These are phyloP conservation scores for Pythium plurisporium DNA, from an alignment of 352 stramenopile species.

Conservation along the genomic window DNA sequence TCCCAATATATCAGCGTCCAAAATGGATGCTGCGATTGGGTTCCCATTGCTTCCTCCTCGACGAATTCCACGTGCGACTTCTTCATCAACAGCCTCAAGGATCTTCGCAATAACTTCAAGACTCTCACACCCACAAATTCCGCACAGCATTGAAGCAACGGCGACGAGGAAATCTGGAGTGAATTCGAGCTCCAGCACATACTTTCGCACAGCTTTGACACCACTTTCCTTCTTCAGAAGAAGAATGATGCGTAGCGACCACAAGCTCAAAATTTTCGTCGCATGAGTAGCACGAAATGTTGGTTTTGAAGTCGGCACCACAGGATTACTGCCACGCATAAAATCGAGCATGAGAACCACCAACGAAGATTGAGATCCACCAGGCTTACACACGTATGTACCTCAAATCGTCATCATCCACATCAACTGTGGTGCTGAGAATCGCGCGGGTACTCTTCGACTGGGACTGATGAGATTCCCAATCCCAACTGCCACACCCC, in stretches of 20 bases:
- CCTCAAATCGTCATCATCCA: conserved; percentile 16
- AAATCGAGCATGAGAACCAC: neutral
- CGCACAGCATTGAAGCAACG: conserved; percentile 51
- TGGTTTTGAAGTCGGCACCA: neutral
- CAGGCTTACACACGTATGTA: neutral
- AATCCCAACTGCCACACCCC: conserved; percentile 11
- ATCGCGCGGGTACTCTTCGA: neutral
- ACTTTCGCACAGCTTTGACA: conserved; percentile 47
- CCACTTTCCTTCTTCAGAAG: conserved; percentile 76
- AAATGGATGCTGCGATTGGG: conserved; percentile 32
- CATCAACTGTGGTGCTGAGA: neutral
- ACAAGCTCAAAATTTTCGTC: conserved; percentile 31
- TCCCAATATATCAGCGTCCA: conserved; percentile 48
- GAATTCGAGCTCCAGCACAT: conserved; percentile 41
- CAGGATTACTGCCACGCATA: neutral
- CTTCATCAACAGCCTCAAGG: conserved; percentile 42
- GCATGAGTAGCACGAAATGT: conserved; percentile 5
- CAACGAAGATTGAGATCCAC: neutral
- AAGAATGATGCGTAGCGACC: conserved; percentile 69
- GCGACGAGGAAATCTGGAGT: conserved; percentile 65
- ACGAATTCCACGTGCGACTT: conserved; percentile 28
- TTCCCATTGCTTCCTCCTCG: conserved; percentile 11
- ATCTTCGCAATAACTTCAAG: conserved; percentile 52
- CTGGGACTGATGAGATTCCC: conserved; percentile 8
- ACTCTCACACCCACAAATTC: conserved; percentile 50